Percentiles rank a stretch among this genome's conserved stretches.
Evolutionary conservation across 108 stramenopile genomes (phyloP).

Genomic region (Skeletonema menzelii): DNA sequence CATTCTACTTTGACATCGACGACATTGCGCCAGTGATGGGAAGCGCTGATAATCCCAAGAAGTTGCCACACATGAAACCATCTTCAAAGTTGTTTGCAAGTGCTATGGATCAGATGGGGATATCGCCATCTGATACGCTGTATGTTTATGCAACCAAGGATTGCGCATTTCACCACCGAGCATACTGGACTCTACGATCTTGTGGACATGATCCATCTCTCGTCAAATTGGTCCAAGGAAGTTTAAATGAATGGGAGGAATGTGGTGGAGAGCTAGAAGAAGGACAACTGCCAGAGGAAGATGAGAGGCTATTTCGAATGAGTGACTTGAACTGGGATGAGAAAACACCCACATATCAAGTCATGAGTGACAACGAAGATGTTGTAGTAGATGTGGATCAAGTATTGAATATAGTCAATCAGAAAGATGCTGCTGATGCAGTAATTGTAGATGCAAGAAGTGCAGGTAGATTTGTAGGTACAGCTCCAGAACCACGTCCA

Average conservation of each 20-base stretch:
- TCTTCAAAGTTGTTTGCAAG: constrained; percentile 36
- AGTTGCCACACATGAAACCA: constrained; percentile 46
- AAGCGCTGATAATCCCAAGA: constrained; percentile 32
- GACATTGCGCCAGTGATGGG: constrained; percentile 54
- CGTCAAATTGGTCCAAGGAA: constrained; percentile 64
- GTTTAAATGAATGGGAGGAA: constrained; percentile 63
- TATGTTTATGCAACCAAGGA: constrained; percentile 61
- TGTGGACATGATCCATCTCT: constrained; percentile 39
- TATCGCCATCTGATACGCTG: constrained; percentile 35
- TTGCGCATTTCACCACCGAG: constrained; percentile 59
- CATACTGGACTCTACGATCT: constrained; percentile 62
- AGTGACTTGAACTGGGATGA: constrained; percentile 24
- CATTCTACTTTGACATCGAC: constrained; percentile 69
- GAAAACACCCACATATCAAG: constrained; percentile 17
- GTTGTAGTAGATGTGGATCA: constrained; percentile 45
- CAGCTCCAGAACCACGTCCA: constrained; percentile 49
- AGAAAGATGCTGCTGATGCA: constrained; percentile 4
- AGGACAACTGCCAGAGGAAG: constrained; percentile 5
- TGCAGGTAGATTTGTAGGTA: constrained; percentile 36
- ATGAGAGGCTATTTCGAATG: constrained; percentile 34
- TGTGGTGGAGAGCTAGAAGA: constrained; percentile 54
- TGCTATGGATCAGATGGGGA: constrained; percentile 54
- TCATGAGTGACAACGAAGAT: constrained; percentile 5
- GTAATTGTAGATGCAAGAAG: constrained; percentile 64
- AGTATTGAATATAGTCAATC: constrained; percentile 42